Evolutionary conservation across 2,329 filamentous ascomycete species (phyloP).

Genomic region (Colletotrichum melonis): DNA sequence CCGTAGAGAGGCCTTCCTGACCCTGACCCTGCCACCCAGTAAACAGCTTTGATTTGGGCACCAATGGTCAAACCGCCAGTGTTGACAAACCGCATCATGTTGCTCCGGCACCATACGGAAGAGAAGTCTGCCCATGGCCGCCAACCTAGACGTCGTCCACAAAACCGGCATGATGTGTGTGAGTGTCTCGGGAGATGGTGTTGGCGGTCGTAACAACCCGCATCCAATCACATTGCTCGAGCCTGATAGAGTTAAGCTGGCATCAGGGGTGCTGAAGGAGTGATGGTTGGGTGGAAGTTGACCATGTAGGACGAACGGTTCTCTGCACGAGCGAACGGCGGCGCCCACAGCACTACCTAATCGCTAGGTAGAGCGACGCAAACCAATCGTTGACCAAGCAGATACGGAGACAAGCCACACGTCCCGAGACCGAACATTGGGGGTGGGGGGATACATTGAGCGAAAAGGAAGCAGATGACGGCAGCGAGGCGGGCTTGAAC

Average conservation of each 20-base stretch:
- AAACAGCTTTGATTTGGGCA: background rate
- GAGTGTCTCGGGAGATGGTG: conserved; percentile 9
- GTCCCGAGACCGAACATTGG: background rate
- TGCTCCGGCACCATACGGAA: background rate
- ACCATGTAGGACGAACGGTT: background rate
- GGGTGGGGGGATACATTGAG: background rate
- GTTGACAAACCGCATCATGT: background rate
- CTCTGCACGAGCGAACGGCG: background rate
- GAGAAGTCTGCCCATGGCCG: background rate
- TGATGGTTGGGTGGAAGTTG: conserved; percentile 3
- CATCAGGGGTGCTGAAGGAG: conserved; percentile 16
- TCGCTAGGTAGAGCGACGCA: background rate
- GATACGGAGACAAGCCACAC: background rate
- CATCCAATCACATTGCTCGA: conserved; percentile 3
- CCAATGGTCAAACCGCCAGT: background rate
- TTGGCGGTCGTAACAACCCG: conserved; percentile 9
- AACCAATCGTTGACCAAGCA: background rate
- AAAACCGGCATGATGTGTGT: background rate
- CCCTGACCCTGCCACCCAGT: conserved; percentile 9
- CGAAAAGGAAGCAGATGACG: conserved; percentile 21
- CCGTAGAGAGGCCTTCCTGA: background rate
- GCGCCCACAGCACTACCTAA: background rate
- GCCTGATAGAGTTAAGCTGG: conserved; percentile 19
- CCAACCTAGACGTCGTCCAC: background rate
- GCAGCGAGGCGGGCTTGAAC: background rate